Conservation (phyloP, 805 yeast genomes). For the Candida dajiaensis region DNA sequence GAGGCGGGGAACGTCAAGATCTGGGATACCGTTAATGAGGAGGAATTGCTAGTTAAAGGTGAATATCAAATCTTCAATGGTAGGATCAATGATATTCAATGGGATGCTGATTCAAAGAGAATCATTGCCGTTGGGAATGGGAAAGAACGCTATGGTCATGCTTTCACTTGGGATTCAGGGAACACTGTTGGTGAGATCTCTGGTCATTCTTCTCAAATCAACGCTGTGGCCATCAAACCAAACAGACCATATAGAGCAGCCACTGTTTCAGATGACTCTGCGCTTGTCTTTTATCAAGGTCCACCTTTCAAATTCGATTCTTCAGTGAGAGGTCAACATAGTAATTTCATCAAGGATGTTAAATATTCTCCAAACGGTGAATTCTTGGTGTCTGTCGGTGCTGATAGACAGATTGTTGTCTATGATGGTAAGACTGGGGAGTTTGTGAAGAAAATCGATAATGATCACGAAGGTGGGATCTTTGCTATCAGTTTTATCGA, state of each 20-base stretch:
- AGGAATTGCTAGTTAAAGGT: slow-evolving; percentile 55
- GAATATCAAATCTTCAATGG: slow-evolving; percentile 80
- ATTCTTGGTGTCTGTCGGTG: slow-evolving; percentile 71
- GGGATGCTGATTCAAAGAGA: slow-evolving; percentile 88
- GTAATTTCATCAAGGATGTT: slow-evolving; percentile 75
- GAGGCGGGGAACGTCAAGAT: slow-evolving; percentile 82
- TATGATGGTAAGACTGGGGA: slow-evolving; percentile 91
- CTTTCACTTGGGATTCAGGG: slow-evolving; percentile 91
- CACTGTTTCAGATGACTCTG: slow-evolving; percentile 86
- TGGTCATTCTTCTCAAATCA: slow-evolving; percentile 82
- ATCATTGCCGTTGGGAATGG: slow-evolving; percentile 95
- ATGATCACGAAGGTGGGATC: slow-evolving; percentile 72
- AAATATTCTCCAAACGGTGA: slow-evolving; percentile 79
- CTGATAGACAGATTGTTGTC: slow-evolving; percentile 69
- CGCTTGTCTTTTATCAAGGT: slow-evolving; percentile 79
- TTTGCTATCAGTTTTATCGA: slow-evolving; percentile 68
- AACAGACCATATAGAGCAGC: slow-evolving; percentile 86
- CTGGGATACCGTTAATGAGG: slow-evolving; percentile 68
- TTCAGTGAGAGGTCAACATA: slow-evolving; percentile 68
- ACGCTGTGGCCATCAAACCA: slow-evolving; percentile 79
- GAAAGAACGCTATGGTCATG: slow-evolving; percentile 84
- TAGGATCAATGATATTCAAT: slow-evolving; percentile 72
- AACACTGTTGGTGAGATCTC: slow-evolving; percentile 95
- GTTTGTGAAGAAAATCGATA: slow-evolving; percentile 41
- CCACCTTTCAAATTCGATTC: slow-evolving; percentile 88